These are phyloP conservation scores for Yamadazyma aaseri DNA, from an alignment of 1,139 yeast species.

Conservation along the genomic window DNA sequence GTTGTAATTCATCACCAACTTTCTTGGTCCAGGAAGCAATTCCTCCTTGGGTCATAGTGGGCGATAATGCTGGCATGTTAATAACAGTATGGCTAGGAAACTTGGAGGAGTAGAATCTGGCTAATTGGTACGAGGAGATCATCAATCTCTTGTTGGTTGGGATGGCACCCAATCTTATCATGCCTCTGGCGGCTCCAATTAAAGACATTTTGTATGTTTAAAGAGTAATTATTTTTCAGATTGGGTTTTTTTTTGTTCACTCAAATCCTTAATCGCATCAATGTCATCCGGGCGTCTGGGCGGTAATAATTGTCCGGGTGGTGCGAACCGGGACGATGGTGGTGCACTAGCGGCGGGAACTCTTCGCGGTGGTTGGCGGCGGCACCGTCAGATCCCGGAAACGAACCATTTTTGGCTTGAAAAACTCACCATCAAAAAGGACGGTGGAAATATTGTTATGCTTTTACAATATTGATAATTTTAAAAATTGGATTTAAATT, in stretches of 20 bases:
- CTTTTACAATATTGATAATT: too few relatives aligned
- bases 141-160: conserved; percentile 12
- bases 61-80: conserved; percentile 92
- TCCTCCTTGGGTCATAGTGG: conserved; percentile 97
- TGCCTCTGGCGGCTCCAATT: conserved; percentile 12
- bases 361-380: too few relatives aligned
- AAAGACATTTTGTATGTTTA: conserved; percentile 8
- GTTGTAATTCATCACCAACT: conserved; percentile 80
- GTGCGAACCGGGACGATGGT: too few relatives aligned
- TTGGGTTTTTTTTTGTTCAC: conserved; percentile 8
- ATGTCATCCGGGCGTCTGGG: conserved; percentile 13
- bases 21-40: conserved; percentile 85
- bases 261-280: conserved; percentile 15
- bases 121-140: conserved; percentile 14
- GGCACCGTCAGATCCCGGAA: too few relatives aligned
- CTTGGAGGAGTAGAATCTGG: conserved; percentile 43
- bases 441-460: too few relatives aligned
- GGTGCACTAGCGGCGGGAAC: too few relatives aligned
- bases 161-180: conserved; percentile 11
- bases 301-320: conserved; percentile 12
- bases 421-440: too few relatives aligned
- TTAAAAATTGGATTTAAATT: too few relatives aligned
- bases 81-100: conserved; percentile 71
- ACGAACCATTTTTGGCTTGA: too few relatives aligned
- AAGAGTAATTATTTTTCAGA: conserved; percentile 5